Base-by-base conservation (phyloP, 2,329 filamentous ascomycete genomes). In the Aschersonia sp. region DNA sequence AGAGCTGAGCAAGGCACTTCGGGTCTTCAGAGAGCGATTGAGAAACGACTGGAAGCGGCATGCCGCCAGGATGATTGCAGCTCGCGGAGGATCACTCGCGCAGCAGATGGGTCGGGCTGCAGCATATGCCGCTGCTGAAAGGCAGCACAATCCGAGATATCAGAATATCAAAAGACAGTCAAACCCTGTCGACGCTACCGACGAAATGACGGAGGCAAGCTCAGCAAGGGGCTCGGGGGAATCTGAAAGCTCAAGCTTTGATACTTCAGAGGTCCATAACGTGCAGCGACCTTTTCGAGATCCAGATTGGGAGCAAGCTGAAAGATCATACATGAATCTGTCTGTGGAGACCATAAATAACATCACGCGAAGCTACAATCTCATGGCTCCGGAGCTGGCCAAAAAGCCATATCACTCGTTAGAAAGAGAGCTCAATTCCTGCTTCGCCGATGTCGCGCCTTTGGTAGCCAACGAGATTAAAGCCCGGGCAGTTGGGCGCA, bases 391-490 rank as follows among this genome's bases (percentile, higher is more conserved):
- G 0, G 83, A 87, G 47, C 73, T 95, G 2, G 89, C 90, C 2
- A 94, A 92, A 66, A 95, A 95, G 63, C 87, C 90, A 0, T 97
- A 97, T 63, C 88, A 87, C 59, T 81, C 74, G 2, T 76, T 97
- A 6, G 78, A 88, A 43, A 79, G 90, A 45, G 92, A 98, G 65
- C 72, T 97, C 12, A 74, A 73, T 32, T 72, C 77, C 3, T 95
- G 89, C 61, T 97, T 81, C 59, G 84, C 87, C 1, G 89, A 95
- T 50, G 82, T 94, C 1, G 90, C 90, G 6, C 87, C 87, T 0
- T 69, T 74, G 44, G 64, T 97, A 4, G 77, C 87, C 0, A 71
- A 74, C 2, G 81, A 81, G 51, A 92, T 97, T 50, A 73, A 74
- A 49, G 74, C 84, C 31, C 72, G 87, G 22, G 85, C 86, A 4